Conservation (phyloP, 345 rosid species). For the Populus deltoides region DNA sequence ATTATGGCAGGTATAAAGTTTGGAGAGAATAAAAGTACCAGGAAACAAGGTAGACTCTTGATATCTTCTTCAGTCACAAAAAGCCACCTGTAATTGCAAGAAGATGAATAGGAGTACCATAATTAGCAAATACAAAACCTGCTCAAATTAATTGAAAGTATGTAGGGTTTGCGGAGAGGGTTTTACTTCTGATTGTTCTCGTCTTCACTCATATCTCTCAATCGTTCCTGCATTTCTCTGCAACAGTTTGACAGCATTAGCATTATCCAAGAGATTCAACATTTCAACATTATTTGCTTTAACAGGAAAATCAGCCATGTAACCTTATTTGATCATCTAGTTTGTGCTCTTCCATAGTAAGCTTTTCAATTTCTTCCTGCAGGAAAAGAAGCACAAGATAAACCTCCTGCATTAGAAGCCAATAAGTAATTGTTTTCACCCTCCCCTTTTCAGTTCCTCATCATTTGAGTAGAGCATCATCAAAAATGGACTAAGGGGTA, state of each 20-base stretch:
- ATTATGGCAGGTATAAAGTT: background rate
- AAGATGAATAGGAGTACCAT: constrained; percentile 1
- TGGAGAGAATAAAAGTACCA: constrained; percentile 37
- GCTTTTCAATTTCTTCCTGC: constrained; percentile 79
- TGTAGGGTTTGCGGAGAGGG: constrained; percentile 9
- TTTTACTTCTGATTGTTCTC: constrained; percentile 71
- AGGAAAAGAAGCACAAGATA: constrained; percentile 17
- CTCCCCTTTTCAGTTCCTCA: background rate
- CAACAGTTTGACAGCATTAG: constrained; percentile 37
- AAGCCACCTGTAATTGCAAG: constrained; percentile 69
- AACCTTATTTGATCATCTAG: constrained; percentile 88
- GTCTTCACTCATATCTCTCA: constrained; percentile 76
- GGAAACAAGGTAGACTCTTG: constrained; percentile 71
- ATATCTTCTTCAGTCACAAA: constrained; percentile 90
- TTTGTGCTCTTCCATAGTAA: constrained; percentile 60
- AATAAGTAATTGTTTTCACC: background rate
- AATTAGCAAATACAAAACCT: constrained; percentile 5
- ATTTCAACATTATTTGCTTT: constrained; percentile 10
- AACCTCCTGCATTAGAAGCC: constrained; percentile 1
- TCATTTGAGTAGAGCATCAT: background rate
- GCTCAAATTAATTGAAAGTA: background rate
- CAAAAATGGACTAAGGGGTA: background rate
- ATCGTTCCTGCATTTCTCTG: constrained; percentile 79
- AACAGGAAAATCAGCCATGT: constrained; percentile 24
- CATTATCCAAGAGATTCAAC: constrained; percentile 22